These are phyloP conservation scores for Botrytis fragariae DNA, from an alignment of 2,329 filamentous ascomycete species.

Conservation along the genomic window DNA sequence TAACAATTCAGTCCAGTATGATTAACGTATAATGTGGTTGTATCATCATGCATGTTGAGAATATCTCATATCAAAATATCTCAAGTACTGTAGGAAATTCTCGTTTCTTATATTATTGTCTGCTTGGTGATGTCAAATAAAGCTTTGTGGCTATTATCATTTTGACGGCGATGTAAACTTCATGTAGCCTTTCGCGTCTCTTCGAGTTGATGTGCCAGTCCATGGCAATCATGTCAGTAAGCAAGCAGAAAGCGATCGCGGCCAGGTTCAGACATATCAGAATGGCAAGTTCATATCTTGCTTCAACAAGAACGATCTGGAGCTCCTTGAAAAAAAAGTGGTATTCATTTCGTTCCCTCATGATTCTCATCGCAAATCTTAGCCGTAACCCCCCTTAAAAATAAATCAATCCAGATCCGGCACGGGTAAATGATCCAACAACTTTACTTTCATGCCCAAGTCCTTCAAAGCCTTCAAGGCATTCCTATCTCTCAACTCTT, in stretches of 20 bases:
- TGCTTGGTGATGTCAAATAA: not conserved
- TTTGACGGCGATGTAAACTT: not conserved
- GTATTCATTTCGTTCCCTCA: too few species aligned
- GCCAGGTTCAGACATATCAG: not conserved
- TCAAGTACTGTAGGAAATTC: not conserved
- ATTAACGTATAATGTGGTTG: not conserved
- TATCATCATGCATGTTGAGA: not conserved
- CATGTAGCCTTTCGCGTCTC: not conserved
- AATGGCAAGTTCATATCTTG: not conserved
- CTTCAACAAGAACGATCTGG: not conserved
- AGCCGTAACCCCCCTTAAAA: not conserved
- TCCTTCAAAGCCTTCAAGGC: constrained; percentile 62
- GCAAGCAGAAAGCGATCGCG: too few species aligned
- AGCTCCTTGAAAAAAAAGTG: not conserved
- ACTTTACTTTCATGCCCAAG: constrained; percentile 55
- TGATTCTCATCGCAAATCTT: not conserved
- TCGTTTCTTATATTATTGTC: not conserved
- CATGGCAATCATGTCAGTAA: not conserved
- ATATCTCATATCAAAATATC: not conserved
- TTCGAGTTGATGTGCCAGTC: not conserved
- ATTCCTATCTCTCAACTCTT: constrained; percentile 60
- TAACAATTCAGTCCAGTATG: not conserved
- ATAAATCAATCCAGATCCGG: constrained; percentile 55
- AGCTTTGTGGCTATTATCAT: not conserved
- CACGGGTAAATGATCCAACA: constrained; percentile 72